Base-by-base conservation (phyloP, 352 stramenopile genomes). In the Pythium dissotocum region DNA sequence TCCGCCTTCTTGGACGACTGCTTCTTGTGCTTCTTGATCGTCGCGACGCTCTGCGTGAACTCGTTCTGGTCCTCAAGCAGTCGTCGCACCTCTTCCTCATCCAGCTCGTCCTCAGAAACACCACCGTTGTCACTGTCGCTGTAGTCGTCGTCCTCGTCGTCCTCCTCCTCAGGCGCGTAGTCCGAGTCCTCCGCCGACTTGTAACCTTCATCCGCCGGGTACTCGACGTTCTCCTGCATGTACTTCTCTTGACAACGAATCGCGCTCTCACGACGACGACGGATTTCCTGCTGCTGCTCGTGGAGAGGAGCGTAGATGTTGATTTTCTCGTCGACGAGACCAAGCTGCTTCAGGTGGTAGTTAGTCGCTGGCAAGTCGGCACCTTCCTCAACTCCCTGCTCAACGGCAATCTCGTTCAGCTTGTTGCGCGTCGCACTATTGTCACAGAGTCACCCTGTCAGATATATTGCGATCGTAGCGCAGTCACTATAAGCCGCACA, bases 321-420 rank as follows among this genome's bases (percentile, higher is more conserved):
- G 63, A 94, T 79, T 71, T 90, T 89, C 44, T 92, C 75, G 51
- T 87, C 72, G 33, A 58, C 71, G 2, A 92, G 70, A 18, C 86
- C 83, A n/a, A 94, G 53, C 48, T 92, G 83, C 71, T 92, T 92
- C 12, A 91, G 65, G 60, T 94, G 86, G 69, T 90, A 94, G 67
- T 89, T 90, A 18, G 86, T 91, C 21, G 75, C 79, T 9, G 86
- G 83, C 54, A 66, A 42, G 3, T 60, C 55, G 8, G 21, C 36
- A 14, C 53, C 30, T 4, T 18, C 46, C 35, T 58, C 66, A 32
- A 28, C 54, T 36, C 70, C 65, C 9, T 63, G 42, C 28, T 65
- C 64, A 8, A 54, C 59, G 21, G 70, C 60, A n/a, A 82, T 63
- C n/a, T 63, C 67, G 33, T 74, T 73, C 16, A 82, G 55, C 61